phyloP scores from a whole-genome alignment of 306 rosid genomes.

The Quercus ilex region DNA sequence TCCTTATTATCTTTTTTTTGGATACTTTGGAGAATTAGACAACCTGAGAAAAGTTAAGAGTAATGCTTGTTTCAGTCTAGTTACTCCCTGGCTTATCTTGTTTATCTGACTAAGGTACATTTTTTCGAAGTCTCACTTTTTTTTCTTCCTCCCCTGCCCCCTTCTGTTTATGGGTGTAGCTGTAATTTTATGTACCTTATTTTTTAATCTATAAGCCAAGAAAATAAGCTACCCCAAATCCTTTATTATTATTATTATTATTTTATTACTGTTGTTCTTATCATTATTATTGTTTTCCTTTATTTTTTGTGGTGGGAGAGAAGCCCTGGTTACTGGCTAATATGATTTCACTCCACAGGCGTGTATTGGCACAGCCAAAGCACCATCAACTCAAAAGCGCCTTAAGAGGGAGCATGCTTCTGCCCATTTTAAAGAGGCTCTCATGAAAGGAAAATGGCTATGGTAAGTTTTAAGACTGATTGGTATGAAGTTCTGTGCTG shows the following conservation, averaged over 20 bases:
- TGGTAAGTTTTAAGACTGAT: slow-evolving; percentile 54
- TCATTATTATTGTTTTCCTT: neutral
- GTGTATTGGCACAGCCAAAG: slow-evolving; percentile 54
- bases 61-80: neutral
- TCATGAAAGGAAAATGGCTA: slow-evolving; percentile 84
- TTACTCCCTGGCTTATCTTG: no score
- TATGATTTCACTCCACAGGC: slow-evolving; percentile 57
- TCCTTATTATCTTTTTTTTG: slow-evolving; percentile 5
- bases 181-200: no score
- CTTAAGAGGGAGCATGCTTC: slow-evolving; percentile 75
- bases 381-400: slow-evolving; percentile 65
- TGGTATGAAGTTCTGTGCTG: slow-evolving; percentile 10
- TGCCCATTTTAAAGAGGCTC: slow-evolving; percentile 69
- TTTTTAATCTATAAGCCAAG: no score
- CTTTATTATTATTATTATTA: no score
- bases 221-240: no score
- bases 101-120: no score
- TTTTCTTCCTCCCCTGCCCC: no score
- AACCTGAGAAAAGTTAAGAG: neutral
- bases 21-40: slow-evolving; percentile 6
- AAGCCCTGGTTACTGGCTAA: slow-evolving; percentile 23
- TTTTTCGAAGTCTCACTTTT: no score
- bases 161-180: no score
- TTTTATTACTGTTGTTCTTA: no score
- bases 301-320: neutral